Base-by-base conservation (phyloP, 371 early-diverging fungal species). In the Blakeslea trispora region DNA sequence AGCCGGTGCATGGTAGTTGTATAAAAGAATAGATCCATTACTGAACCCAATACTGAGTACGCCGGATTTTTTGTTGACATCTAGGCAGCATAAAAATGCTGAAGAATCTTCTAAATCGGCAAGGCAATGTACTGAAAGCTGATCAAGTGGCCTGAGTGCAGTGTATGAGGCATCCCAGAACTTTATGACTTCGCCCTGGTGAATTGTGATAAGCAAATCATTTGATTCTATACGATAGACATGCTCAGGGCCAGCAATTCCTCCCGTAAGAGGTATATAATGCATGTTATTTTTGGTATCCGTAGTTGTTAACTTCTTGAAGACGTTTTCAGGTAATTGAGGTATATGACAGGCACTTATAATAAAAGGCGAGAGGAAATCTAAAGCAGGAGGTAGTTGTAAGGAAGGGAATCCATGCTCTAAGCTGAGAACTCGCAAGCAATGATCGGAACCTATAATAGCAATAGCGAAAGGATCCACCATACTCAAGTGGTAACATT, bases 91-190 rank as follows among this genome's bases (percentile, higher is more conserved):
- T 9, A 81, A 35, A 17, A 79, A 66, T 1, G 59, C 57, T 0
- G 61, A 50, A 8, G 37, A 14, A 14, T 55, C 51, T 10, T 35
- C 45, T n/a, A n/a, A n/a, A n/a, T n/a, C n/a, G n/a, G n/a, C n/a
- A 2, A 48, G 43, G 32, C 66, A 66, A 8, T 53, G 22, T 18
- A 78, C 63, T 1, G 79, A 77, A 8, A 79, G 62, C 47, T 79
- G 69, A 37, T 74, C 64, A n/a, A 84, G 53, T 2, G 82, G 82
- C 3, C 77, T 63, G 19, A 78, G 65, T 0, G 70, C 63, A n/a
- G 73, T 72, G 52, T 60, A 79, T 0, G 82, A 70, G 5, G 84
- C 81, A 43, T 84, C 84, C 81, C 82, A 84, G 48, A 81, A 78
- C 1, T 75, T 76, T 24, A 84, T 57, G 17, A 70, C 61, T 32